Conservation (phyloP, 1,284 basidiomycete species). For the Cronartium ribicola region DNA sequence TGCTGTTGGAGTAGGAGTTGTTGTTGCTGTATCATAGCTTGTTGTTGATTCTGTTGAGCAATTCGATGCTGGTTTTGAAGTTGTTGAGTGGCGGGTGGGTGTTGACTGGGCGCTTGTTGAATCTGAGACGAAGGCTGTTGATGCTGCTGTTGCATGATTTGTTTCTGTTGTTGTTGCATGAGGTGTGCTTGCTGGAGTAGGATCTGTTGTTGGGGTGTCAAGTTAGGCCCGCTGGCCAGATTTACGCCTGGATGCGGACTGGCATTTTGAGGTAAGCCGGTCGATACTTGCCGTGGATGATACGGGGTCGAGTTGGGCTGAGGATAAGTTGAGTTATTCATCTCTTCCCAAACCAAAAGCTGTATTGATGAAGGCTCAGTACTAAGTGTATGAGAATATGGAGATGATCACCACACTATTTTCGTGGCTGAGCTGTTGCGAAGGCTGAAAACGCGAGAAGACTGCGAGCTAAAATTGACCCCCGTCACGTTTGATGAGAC, state of each 20-base stretch:
- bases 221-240: not conserved
- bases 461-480: no score
- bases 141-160: not conserved
- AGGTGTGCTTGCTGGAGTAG: not conserved
- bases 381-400: no score
- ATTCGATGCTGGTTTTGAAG: not conserved
- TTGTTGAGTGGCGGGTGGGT: not conserved
- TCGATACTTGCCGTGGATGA: no score
- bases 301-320: no score
- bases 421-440: no score
- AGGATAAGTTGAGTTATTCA: not conserved
- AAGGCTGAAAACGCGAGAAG: no score
- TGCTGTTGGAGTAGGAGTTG: slow-evolving; percentile 3
- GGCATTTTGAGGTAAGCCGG: not conserved
- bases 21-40: slow-evolving; percentile 10
- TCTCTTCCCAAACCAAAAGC: not conserved
- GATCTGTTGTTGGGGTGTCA: not conserved
- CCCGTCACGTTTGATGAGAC: no score
- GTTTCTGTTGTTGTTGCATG: slow-evolving; percentile 17
- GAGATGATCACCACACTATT: no score
- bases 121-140: not conserved
- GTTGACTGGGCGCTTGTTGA: not conserved
- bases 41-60: not conserved
- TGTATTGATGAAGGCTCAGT: not conserved
- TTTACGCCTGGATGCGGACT: not conserved